Conservation (phyloP, 1,284 basidiomycete species). For the Cutaneotrichosporon sp. region DNA sequence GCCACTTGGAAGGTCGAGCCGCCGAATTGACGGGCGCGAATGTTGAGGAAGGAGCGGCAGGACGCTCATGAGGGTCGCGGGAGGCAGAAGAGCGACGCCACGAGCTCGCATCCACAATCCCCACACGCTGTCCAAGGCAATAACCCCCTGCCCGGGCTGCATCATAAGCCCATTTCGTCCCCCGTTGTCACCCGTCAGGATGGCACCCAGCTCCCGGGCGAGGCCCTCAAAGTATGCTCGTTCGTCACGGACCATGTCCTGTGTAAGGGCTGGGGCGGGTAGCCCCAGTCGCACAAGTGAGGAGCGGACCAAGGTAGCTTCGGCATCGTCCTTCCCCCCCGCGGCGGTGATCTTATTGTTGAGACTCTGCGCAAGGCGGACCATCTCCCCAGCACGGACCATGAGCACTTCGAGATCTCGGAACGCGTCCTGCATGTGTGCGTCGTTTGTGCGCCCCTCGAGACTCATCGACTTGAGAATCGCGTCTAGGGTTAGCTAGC, state of each 20-base stretch:
- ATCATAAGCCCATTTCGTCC: constrained; percentile 52
- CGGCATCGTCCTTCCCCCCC: constrained; percentile 56
- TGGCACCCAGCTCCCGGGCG: constrained; percentile 71
- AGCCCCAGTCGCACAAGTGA: constrained; percentile 85
- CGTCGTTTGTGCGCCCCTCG: constrained; percentile 61
- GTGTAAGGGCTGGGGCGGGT: constrained; percentile 66
- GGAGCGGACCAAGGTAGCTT: constrained; percentile 77
- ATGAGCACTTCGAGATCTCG: constrained; percentile 86
- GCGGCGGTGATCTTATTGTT: constrained; percentile 71
- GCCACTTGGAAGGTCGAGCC: constrained; percentile 65
- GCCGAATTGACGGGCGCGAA: constrained; percentile 64
- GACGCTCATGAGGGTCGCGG: constrained; percentile 70
- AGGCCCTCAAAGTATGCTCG: constrained; percentile 72
- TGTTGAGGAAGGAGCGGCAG: constrained; percentile 63
- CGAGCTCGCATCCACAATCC: constrained; percentile 94
- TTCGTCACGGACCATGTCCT: constrained; percentile 85
- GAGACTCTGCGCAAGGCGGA: constrained; percentile 74
- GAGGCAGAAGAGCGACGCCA: constrained; percentile 87
- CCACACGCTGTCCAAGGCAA: constrained; percentile 93
- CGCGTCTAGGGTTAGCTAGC: constrained; percentile 61
- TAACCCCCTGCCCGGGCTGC: constrained; percentile 55
- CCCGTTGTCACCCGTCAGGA: constrained; percentile 58
- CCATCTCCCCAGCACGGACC: constrained; percentile 90
- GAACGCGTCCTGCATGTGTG: constrained; percentile 71
- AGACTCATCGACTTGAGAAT: constrained; percentile 69